A percentile compares a stretch with the other conserved stretches of the same genome.
phyloP scores from a whole-genome alignment of 2,329 filamentous ascomycete genomes.

The Nigrospora oryzae region DNA sequence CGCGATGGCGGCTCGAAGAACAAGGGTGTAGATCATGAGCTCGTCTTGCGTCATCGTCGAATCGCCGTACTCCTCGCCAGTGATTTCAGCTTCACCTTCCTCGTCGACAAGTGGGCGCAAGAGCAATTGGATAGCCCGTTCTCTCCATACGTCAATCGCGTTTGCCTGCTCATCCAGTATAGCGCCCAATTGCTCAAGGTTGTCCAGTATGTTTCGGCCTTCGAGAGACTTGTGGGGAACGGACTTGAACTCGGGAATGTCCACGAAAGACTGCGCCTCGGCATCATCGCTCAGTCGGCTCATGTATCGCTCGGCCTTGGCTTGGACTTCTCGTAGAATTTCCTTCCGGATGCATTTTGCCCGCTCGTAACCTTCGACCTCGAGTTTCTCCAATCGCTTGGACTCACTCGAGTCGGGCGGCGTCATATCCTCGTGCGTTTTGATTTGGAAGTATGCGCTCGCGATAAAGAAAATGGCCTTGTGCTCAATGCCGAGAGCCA shows the following conservation, averaged over 20 bases:
- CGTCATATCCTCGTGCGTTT: constrained; percentile 57
- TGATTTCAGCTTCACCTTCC: constrained; percentile 63
- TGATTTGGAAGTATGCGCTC: constrained; percentile 78
- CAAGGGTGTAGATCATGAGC: constrained; percentile 78
- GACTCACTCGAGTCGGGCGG: constrained; percentile 60
- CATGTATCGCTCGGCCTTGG: constrained; percentile 58
- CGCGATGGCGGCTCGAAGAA: constrained; percentile 64
- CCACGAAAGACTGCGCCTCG: constrained; percentile 44
- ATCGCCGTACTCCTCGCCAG: constrained; percentile 83
- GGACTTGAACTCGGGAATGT: constrained; percentile 52
- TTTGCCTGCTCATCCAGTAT: constrained; percentile 65
- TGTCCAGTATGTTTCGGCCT: constrained; percentile 55
- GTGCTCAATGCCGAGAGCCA: constrained; percentile 72
- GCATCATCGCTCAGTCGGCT: constrained; percentile 46
- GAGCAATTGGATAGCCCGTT: constrained; percentile 63
- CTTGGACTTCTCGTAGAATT: constrained; percentile 52
- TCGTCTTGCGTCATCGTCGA: constrained; percentile 85
- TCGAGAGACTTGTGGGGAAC: constrained; percentile 60
- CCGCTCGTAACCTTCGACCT: constrained; percentile 64
- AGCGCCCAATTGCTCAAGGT: constrained; percentile 54
- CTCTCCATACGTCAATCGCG: constrained; percentile 66
- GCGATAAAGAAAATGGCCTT: constrained; percentile 77
- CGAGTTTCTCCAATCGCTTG: constrained; percentile 56
- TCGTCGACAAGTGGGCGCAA: constrained; percentile 73
- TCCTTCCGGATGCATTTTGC: constrained; percentile 74